phyloP scores from a whole-genome alignment of 2,329 filamentous ascomycete species.

The Ceratocystiopsis minuta region DNA sequence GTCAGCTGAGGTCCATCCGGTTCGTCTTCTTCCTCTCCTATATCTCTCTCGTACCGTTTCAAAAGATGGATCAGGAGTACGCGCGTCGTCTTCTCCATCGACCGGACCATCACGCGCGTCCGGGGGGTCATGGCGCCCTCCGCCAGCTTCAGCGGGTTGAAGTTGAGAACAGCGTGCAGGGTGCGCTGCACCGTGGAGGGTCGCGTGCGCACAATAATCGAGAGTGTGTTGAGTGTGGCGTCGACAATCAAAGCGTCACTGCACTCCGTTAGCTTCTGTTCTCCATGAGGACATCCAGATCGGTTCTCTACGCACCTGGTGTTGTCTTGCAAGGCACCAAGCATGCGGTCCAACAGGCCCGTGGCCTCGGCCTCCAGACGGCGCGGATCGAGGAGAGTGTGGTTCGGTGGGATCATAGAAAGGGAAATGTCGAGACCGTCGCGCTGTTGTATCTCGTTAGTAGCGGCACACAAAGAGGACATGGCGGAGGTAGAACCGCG shows the following conservation, averaged over 20 bases:
- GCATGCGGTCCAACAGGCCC: constrained; percentile 73
- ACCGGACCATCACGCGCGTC: constrained; percentile 67
- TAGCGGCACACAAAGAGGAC: not conserved
- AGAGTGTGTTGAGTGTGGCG: constrained; percentile 76
- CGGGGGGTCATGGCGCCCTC: constrained; percentile 57
- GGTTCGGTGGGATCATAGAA: constrained; percentile 65
- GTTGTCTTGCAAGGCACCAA: constrained; percentile 72
- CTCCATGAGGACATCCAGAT: too few relatives aligned
- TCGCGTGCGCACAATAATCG: constrained; percentile 64
- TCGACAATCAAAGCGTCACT: constrained; percentile 82
- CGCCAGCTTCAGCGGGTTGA: constrained; percentile 75
- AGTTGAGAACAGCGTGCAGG: constrained; percentile 66
- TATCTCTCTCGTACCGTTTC: constrained; percentile 41
- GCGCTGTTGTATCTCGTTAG: constrained; percentile 26
- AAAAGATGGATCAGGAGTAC: constrained; percentile 67
- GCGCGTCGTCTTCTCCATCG: constrained; percentile 85
- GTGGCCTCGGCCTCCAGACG: constrained; percentile 85
- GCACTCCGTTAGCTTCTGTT: not conserved
- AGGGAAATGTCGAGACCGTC: constrained; percentile 71
- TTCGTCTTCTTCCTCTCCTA: too few relatives aligned
- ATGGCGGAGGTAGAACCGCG: constrained; percentile 12
- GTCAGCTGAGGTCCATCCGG: not conserved
- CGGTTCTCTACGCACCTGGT: constrained; percentile 41
- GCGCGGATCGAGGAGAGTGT: constrained; percentile 59
- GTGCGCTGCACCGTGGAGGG: constrained; percentile 73